Conservation (phyloP, 2,329 filamentous ascomycete species). For the Nemania serpens region DNA sequence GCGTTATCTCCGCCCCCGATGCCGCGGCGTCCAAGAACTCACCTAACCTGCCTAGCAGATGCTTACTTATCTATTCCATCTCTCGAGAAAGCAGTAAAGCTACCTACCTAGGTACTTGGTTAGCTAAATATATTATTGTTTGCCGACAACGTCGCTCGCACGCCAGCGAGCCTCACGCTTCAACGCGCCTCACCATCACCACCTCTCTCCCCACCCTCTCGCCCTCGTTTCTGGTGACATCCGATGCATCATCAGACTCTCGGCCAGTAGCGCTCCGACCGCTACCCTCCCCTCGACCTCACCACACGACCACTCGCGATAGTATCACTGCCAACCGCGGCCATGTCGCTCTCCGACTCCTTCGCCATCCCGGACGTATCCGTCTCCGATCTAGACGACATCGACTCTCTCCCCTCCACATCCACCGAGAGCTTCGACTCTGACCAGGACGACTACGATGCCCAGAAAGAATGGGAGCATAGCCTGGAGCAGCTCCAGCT, state of each 20-base stretch:
- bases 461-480: slow-evolving; percentile 93
- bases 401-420: slow-evolving; percentile 68
- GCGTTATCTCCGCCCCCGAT: too few species aligned
- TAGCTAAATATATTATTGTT: not conserved
- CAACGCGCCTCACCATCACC: too few species aligned
- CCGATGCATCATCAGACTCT: slow-evolving; percentile 35
- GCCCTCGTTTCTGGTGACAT: too few species aligned
- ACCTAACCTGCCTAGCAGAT: not conserved
- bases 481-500: slow-evolving; percentile 93
- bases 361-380: slow-evolving; percentile 56
- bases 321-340: slow-evolving; percentile 34
- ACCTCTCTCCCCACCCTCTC: not conserved
- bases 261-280: slow-evolving; percentile 32
- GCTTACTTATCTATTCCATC: slow-evolving; percentile 5
- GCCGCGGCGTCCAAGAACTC: not conserved
- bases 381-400: slow-evolving; percentile 58
- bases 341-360: slow-evolving; percentile 51
- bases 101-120: not conserved
- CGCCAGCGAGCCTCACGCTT: slow-evolving; percentile 8
- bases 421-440: slow-evolving; percentile 55
- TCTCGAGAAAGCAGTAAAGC: not conserved
- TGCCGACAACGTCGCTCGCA: not conserved
- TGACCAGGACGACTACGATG: slow-evolving; percentile 74
- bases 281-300: slow-evolving; percentile 20
- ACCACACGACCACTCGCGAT: slow-evolving; percentile 6